These are phyloP conservation scores for Rhinocladiella similis DNA, from an alignment of 2,329 filamentous ascomycete species.

Conservation along the genomic window DNA sequence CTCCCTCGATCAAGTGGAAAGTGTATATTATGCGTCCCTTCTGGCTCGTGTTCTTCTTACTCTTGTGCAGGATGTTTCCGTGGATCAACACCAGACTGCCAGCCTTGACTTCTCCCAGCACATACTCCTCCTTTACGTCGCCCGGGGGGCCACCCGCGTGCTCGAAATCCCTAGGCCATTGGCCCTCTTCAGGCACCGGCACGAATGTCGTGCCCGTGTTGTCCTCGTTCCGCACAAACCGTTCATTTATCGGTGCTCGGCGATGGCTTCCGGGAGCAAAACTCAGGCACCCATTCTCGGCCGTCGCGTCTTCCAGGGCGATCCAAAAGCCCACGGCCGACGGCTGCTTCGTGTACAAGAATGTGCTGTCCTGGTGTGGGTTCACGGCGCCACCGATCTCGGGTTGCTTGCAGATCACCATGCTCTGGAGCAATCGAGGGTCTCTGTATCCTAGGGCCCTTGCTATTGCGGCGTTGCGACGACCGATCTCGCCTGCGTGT, in stretches of 20 bases:
- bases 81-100: slow-evolving; percentile 91
- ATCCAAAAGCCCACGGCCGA: slow-evolving; percentile 97
- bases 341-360: slow-evolving; percentile 85
- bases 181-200: slow-evolving; percentile 57
- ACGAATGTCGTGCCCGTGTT: slow-evolving; percentile 64
- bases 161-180: slow-evolving; percentile 61
- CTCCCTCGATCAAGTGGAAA: slow-evolving; percentile 92
- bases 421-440: slow-evolving; percentile 81
- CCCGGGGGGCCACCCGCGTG: slow-evolving; percentile 38
- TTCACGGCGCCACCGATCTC: slow-evolving; percentile 91
- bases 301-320: slow-evolving; percentile 86
- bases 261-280: slow-evolving; percentile 82
- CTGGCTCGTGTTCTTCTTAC: slow-evolving; percentile 82
- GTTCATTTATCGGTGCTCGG: slow-evolving; percentile 66
- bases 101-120: slow-evolving; percentile 83
- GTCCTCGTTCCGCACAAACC: slow-evolving; percentile 69
- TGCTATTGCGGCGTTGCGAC: slow-evolving; percentile 64
- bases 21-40: slow-evolving; percentile 95
- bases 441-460: slow-evolving; percentile 71
- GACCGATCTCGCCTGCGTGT: slow-evolving; percentile 44
- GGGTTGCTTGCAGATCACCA: slow-evolving; percentile 98
- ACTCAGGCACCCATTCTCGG: slow-evolving; percentile 82
- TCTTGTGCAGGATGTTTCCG: slow-evolving; percentile 94
- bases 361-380: slow-evolving; percentile 88
- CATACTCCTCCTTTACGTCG: slow-evolving; percentile 59